Conservation (phyloP, 768 basidiomycete species). For the Mycena epipterygia region DNA sequence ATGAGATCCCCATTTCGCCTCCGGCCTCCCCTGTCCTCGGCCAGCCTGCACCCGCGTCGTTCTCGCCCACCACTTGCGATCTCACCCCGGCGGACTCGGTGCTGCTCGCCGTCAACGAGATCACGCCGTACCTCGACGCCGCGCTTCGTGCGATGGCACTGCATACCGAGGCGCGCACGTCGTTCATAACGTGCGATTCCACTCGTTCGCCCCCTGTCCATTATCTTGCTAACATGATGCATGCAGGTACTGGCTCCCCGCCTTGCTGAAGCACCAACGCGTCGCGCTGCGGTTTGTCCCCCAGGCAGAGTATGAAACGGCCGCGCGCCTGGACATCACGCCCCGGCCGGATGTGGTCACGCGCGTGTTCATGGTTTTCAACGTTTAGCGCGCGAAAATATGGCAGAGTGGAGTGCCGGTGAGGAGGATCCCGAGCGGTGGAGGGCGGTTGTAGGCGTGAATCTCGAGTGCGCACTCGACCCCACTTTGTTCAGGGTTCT, state of each 20-base stretch:
- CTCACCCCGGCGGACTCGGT: slow-evolving; percentile 45
- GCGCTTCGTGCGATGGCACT: slow-evolving; percentile 49
- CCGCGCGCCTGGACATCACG: slow-evolving; percentile 51
- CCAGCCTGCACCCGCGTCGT: neutral
- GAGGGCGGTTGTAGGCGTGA: slow-evolving; percentile 51
- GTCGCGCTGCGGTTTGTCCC: too few relatives aligned
- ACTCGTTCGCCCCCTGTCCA: too few relatives aligned
- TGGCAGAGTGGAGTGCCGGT: slow-evolving; percentile 40
- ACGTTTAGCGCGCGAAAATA: slow-evolving; percentile 47
- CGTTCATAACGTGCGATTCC: slow-evolving; percentile 58
- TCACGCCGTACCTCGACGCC: slow-evolving; percentile 54
- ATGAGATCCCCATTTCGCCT: slow-evolving; percentile 1
- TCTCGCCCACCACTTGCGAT: slow-evolving; percentile 28
- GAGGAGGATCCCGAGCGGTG: slow-evolving; percentile 44
- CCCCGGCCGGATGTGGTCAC: slow-evolving; percentile 60
- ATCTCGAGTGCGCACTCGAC: slow-evolving; percentile 43
- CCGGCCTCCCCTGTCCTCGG: slow-evolving; percentile 1
- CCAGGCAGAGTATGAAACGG: slow-evolving; percentile 54
- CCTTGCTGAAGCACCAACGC: too few relatives aligned
- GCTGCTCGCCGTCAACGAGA: slow-evolving; percentile 44
- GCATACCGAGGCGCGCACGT: slow-evolving; percentile 58
- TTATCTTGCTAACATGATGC: neutral
- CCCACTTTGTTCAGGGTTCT: slow-evolving; percentile 51
- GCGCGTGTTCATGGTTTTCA: slow-evolving; percentile 64
- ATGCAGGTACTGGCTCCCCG: slow-evolving; percentile 59